These are phyloP conservation scores for Sporisorium iseilematis-ciliati DNA, from an alignment of 1,284 basidiomycete species.

Conservation along the genomic window DNA sequence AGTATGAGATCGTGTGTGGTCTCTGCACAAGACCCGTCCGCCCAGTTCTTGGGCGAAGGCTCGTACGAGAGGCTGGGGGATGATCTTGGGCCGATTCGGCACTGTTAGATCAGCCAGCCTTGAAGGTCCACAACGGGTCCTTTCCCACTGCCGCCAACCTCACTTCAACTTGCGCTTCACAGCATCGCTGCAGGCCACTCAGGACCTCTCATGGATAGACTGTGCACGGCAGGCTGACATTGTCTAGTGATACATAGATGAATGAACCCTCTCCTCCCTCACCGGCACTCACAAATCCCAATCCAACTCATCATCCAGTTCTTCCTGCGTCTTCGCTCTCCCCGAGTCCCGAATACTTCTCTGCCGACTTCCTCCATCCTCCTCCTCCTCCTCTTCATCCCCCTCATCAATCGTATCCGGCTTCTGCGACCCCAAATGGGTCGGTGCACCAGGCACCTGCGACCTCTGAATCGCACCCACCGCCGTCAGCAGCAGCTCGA, in stretches of 20 bases:
- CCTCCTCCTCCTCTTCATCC: conserved; percentile 41
- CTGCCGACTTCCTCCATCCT: conserved; percentile 14
- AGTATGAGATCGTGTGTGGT: too few species aligned
- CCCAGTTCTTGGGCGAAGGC: too few species aligned
- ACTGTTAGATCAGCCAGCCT: too few species aligned
- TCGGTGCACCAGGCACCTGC: conserved; percentile 45
- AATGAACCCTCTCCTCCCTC: too few species aligned
- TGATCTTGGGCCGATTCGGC: too few species aligned
- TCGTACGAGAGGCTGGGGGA: too few species aligned
- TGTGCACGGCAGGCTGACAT: background rate
- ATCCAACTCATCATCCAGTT: conserved; percentile 66
- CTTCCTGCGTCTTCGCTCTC: conserved; percentile 57
- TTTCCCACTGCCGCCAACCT: too few species aligned
- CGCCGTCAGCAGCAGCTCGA: conserved; percentile 66
- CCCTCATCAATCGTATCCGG: conserved; percentile 24
- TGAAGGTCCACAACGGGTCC: too few species aligned
- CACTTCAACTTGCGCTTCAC: too few species aligned
- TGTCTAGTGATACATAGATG: conserved; percentile 7
- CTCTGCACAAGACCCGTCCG: too few species aligned
- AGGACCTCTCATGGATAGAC: background rate
- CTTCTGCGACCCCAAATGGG: conserved; percentile 25
- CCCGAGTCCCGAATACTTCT: conserved; percentile 31
- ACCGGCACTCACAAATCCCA: conserved; percentile 57
- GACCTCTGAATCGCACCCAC: conserved; percentile 62
- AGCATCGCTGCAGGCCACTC: too few species aligned